Evolutionary conservation across 208 protist genomes (phyloP).

Genomic region (Leishmania arabica): DNA sequence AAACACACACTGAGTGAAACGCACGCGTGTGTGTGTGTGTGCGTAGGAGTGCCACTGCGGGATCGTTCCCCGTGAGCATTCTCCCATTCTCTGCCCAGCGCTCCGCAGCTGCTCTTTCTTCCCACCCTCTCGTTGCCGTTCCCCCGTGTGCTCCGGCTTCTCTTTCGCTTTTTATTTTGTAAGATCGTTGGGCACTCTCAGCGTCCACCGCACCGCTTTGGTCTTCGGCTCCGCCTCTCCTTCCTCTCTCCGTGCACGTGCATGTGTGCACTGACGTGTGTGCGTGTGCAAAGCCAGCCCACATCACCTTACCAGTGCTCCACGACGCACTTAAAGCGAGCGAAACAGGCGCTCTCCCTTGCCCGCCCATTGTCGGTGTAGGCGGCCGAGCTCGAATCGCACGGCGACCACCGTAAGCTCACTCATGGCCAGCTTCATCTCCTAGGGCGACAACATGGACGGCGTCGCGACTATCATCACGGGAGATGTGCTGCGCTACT

Average conservation of each 20-base stretch:
- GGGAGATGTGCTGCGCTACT: constrained; percentile 42
- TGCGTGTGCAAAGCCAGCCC: not conserved
- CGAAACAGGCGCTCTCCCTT: not conserved
- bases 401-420: constrained; percentile 22
- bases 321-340: not conserved
- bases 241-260: not conserved
- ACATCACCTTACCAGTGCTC: not conserved
- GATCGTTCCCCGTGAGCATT: not conserved
- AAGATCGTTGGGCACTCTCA: not conserved
- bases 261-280: too few relatives aligned
- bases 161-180: not conserved
- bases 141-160: too few relatives aligned
- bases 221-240: not conserved
- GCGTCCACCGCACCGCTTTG: not conserved
- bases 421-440: constrained; percentile 39
- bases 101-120: too few relatives aligned
- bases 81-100: not conserved
- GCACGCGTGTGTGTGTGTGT: not conserved
- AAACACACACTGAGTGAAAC: not conserved
- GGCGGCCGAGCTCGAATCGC: not conserved
- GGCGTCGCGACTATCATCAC: constrained; percentile 35
- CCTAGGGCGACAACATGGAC: constrained; percentile 30
- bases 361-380: not conserved
- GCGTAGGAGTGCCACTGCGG: not conserved
- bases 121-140: too few relatives aligned